Base-by-base conservation (phyloP, 495 filamentous ascomycete genomes). In the Lepidopterella palustris region DNA sequence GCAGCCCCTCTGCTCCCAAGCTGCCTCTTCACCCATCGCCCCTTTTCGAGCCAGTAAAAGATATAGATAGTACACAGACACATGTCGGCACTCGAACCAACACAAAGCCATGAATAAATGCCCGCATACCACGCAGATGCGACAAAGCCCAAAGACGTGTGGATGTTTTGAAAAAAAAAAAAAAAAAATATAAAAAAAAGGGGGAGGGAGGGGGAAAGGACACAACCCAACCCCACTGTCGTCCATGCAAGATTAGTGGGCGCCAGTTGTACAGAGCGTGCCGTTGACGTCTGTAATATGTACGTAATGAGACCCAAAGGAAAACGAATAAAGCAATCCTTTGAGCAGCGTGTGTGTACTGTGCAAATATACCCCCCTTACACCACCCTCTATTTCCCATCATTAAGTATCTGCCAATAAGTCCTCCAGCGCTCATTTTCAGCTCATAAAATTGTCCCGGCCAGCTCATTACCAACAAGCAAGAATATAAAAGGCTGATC, bases 221-320 rank as follows among this genome's bases (percentile, higher is more conserved):
- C 18, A 54, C 21, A 32, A 35, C 6, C 35, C 35, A 54, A 54
- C 21, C 51, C 15, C 27, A 39, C 20, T 39, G 24, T 6, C 31
- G 11, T 15, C 59, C 60, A 63, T 63, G 60, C 60, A 67, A 50
- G n/a, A 67, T 67, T 67, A 67, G 55, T 60, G 60, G 64, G 64
- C 52, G 23, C 60, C 60, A 67, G 64, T 55, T 55, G 51, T 45
- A 13, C 55, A 59, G 54, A 61, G 57, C 15, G 49, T 53, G 64
- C 60, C 64, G 64, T 61, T 57, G 50, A 60, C 60, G 60, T 63
- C 64, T 67, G 62, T 54, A 58, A n/a, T 67, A 67, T 67, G 60
- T 67, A 67, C 64, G 56, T 45, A 28, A 27, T n/a, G 39, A 35
- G 31, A 55, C 55, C 18, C 5, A 66, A 61, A 31, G 42, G 63